These are phyloP conservation scores for Cercospora zeina DNA, from an alignment of 2,329 filamentous ascomycete species.

Conservation along the genomic window DNA sequence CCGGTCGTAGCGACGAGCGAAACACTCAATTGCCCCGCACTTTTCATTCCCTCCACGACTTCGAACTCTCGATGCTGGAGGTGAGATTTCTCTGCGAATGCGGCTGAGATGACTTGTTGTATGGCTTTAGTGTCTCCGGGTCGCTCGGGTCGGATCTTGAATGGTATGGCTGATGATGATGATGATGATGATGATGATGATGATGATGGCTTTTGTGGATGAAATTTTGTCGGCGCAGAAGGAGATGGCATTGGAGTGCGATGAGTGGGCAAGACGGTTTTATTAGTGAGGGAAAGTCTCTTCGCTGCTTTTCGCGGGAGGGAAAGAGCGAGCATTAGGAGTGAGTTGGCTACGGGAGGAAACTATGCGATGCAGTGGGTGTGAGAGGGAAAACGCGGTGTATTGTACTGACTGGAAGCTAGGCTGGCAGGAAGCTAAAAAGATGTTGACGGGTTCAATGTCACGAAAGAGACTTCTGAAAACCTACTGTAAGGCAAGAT, in stretches of 20 bases:
- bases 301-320: not conserved
- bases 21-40: not conserved
- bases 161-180: not conserved
- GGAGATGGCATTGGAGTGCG: not conserved
- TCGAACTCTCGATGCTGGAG: conserved; percentile 16
- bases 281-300: not conserved
- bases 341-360: no score
- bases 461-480: no score
- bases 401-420: no score
- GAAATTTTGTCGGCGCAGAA: not conserved
- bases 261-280: not conserved
- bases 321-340: not conserved
- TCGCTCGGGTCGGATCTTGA: not conserved
- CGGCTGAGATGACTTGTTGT: conserved; percentile 5
- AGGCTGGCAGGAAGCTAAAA: no score
- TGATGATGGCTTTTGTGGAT: not conserved
- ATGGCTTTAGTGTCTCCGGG: not conserved
- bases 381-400: no score
- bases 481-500: no score
- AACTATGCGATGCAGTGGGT: no score
- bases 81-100: conserved; percentile 21
- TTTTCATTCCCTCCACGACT: conserved; percentile 17
- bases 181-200: no score
- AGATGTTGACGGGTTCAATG: no score
- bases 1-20: conserved; percentile 11